A percentile compares a stretch with the other conserved stretches of the same genome.
Conservation (phyloP, 805 yeast species). For the Candida taoyuanica region DNA sequence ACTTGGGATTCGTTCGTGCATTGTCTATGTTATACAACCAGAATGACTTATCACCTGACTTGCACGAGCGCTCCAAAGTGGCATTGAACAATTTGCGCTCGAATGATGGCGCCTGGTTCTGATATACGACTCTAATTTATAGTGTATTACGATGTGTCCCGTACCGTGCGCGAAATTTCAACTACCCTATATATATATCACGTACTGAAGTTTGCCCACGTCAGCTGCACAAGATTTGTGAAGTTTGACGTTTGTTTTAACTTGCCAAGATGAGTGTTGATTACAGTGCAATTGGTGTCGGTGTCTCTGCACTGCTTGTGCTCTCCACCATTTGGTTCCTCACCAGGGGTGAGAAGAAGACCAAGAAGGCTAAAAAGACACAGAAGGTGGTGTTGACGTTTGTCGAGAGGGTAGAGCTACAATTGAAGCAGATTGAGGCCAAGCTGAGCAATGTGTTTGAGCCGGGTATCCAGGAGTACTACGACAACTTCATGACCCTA, state of each 20-base stretch:
- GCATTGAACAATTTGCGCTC: constrained; percentile 36
- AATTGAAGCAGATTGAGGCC: constrained; percentile 1
- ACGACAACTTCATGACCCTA: constrained; percentile 4
- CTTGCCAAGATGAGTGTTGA: too few species aligned
- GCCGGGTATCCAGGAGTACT: constrained; percentile 7
- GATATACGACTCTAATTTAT: background rate
- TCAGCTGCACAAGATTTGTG: too few species aligned
- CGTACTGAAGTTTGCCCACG: too few species aligned
- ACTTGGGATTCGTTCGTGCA: constrained; percentile 39
- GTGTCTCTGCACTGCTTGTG: constrained; percentile 13
- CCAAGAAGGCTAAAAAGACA: constrained; percentile 3
- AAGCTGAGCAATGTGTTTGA: constrained; percentile 5
- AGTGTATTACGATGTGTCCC: background rate
- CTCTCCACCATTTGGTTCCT: constrained; percentile 11
- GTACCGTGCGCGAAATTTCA: background rate
- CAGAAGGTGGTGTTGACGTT: constrained; percentile 2
- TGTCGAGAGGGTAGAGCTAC: constrained; percentile 1
- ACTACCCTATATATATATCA: too few species aligned
- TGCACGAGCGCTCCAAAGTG: constrained; percentile 43
- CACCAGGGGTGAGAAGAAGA: background rate
- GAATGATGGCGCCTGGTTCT: background rate
- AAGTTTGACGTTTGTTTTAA: too few species aligned
- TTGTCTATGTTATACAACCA: constrained; percentile 28
- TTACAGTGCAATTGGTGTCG: constrained; percentile 4
- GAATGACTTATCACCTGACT: constrained; percentile 33